Conservation (phyloP, 2,329 filamentous ascomycete species). For the Malbranchea cinnamomea region DNA sequence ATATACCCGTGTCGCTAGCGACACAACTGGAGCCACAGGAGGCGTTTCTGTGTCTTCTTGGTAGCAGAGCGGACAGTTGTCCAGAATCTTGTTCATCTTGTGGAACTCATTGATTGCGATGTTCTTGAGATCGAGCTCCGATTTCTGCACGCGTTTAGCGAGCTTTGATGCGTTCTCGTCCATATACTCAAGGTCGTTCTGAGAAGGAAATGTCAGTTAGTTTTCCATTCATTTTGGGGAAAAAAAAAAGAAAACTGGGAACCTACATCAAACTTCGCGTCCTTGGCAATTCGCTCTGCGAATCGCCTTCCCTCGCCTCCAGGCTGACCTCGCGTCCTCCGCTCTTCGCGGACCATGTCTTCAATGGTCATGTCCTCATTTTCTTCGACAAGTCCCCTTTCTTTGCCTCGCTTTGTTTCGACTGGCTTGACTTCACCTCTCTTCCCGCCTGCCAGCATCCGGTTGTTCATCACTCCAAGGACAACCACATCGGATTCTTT, state of each 20-base stretch:
- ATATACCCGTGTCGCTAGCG: conserved; percentile 72
- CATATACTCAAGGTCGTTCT: conserved; percentile 86
- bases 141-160: conserved; percentile 73
- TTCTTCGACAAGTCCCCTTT: conserved; percentile 71
- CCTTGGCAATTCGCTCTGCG: conserved; percentile 87
- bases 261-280: conserved; percentile 63
- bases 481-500: conserved; percentile 58
- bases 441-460: conserved; percentile 68
- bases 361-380: conserved; percentile 94
- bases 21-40: conserved; percentile 71
- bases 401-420: conserved; percentile 64
- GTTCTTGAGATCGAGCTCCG: conserved; percentile 75
- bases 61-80: conserved; percentile 78
- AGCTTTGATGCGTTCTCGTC: conserved; percentile 91
- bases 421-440: conserved; percentile 62
- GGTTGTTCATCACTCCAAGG: conserved; percentile 75
- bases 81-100: conserved; percentile 72
- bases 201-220: conserved; percentile 7
- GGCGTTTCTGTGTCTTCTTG: conserved; percentile 70
- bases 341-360: conserved; percentile 93
- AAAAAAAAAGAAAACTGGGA: neutral
- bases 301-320: conserved; percentile 70
- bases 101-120: conserved; percentile 78
- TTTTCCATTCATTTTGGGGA: neutral
- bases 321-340: conserved; percentile 60